Evolutionary conservation across 2,329 filamentous ascomycete genomes (phyloP).

Genomic region (Colletotrichum sp.): DNA sequence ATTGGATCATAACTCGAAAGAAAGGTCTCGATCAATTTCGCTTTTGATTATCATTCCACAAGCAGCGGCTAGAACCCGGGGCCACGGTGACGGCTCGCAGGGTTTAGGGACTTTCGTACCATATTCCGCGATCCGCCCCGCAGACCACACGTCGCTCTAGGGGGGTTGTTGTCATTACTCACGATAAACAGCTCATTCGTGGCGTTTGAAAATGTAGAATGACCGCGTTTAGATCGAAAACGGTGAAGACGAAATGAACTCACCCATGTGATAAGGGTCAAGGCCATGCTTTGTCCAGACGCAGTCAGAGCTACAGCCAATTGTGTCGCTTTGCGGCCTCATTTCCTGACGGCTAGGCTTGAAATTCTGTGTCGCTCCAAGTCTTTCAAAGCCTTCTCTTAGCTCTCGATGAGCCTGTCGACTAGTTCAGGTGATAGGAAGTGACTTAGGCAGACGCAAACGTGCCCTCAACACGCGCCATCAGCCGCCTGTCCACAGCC

Average conservation of each 20-base stretch:
- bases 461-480: not conserved
- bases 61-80: not conserved
- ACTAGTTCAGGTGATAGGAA: not conserved
- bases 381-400: not conserved
- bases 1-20: not conserved
- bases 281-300: not conserved
- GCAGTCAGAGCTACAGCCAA: not conserved
- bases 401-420: fast-evolving
- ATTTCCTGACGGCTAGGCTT: not conserved
- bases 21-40: not conserved
- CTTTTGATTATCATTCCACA: not conserved
- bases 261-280: not conserved
- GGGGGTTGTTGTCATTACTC: not conserved
- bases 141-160: not conserved
- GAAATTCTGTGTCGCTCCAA: not conserved
- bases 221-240: not conserved
- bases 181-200: not conserved
- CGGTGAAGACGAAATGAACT: not conserved
- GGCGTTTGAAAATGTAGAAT: not conserved
- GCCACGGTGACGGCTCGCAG: not conserved
- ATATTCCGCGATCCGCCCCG: not conserved
- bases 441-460: not conserved
- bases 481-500: not conserved
- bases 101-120: not conserved
- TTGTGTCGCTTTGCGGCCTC: not conserved